phyloP scores from a whole-genome alignment of 805 yeast species.

The Hanseniaspora guilliermondii region DNA sequence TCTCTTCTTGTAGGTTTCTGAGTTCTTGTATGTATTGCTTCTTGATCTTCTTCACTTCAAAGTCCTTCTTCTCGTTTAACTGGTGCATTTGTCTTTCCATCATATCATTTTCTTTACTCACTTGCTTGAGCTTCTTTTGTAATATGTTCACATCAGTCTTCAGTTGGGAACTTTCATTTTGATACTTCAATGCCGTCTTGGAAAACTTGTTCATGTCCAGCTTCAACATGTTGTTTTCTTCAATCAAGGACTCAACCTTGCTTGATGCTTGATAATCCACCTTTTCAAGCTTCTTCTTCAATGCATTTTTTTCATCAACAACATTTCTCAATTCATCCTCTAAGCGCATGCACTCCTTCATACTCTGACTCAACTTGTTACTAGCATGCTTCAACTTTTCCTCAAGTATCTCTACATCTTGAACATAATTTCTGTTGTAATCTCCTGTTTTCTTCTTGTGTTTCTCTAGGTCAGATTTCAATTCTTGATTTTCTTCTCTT shows the following conservation, averaged over 20 bases:
- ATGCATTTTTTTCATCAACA: conserved; percentile 15
- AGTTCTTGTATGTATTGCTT: conserved; percentile 19
- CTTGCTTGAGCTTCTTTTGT: neutral
- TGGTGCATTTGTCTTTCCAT: conserved; percentile 9
- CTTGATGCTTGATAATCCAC: conserved; percentile 6
- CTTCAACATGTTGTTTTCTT: conserved; percentile 22
- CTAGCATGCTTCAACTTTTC: neutral
- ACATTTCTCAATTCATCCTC: conserved; percentile 15
- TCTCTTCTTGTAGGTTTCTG: conserved; percentile 22
- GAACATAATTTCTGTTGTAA: neutral
- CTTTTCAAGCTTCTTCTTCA: conserved; percentile 14
- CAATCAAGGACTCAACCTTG: conserved; percentile 5
- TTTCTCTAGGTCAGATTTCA: neutral
- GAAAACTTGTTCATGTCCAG: conserved; percentile 24
- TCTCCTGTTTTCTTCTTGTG: neutral
- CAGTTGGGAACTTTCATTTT: conserved; percentile 19
- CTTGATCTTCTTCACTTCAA: conserved; percentile 20
- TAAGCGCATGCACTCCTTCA: neutral
- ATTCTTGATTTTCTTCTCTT: neutral
- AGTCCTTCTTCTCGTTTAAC: conserved; percentile 11
- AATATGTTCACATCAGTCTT: conserved; percentile 15
- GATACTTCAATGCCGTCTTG: conserved; percentile 24
- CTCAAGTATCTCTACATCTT: neutral
- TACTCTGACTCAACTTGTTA: neutral
- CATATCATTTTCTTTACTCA: neutral